phyloP scores from a whole-genome alignment of 768 basidiomycete genomes.

The Tulasnella sp. region DNA sequence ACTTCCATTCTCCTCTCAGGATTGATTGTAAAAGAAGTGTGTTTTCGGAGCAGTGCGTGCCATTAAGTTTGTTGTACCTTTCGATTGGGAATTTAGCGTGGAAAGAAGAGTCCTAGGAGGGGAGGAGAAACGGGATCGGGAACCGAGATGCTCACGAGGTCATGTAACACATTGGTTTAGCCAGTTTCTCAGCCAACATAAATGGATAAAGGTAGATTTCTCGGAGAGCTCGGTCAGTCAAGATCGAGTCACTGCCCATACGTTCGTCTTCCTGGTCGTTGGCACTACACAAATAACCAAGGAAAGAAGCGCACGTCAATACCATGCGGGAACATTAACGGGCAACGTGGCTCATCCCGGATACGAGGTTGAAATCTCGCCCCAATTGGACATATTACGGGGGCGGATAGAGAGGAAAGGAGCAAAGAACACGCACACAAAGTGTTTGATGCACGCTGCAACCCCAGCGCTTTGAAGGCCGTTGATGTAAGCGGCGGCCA shows the following conservation, averaged over 20 bases:
- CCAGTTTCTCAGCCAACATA: slow-evolving; percentile 56
- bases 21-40: slow-evolving; percentile 51
- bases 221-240: slow-evolving; percentile 64
- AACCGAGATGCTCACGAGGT: slow-evolving; percentile 49
- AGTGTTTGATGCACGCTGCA: slow-evolving; percentile 70
- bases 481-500: slow-evolving; percentile 66
- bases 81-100: background rate
- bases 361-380: background rate
- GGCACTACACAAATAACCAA: too few relatives aligned
- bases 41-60: slow-evolving; percentile 54
- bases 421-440: slow-evolving; percentile 36
- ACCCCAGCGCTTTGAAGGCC: slow-evolving; percentile 65
- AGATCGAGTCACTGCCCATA: slow-evolving; percentile 59
- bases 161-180: slow-evolving; percentile 54
- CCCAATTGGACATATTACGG: too few relatives aligned
- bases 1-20: slow-evolving; percentile 65
- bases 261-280: slow-evolving; percentile 75
- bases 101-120: too few relatives aligned
- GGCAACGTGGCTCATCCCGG: background rate
- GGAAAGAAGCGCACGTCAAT: too few relatives aligned
- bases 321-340: background rate
- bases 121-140: too few relatives aligned
- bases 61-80: slow-evolving; percentile 41
- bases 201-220: slow-evolving; percentile 72
- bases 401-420: background rate